Base-by-base conservation (phyloP, 139 green algal species). In the Chlamydomonas applanata region DNA sequence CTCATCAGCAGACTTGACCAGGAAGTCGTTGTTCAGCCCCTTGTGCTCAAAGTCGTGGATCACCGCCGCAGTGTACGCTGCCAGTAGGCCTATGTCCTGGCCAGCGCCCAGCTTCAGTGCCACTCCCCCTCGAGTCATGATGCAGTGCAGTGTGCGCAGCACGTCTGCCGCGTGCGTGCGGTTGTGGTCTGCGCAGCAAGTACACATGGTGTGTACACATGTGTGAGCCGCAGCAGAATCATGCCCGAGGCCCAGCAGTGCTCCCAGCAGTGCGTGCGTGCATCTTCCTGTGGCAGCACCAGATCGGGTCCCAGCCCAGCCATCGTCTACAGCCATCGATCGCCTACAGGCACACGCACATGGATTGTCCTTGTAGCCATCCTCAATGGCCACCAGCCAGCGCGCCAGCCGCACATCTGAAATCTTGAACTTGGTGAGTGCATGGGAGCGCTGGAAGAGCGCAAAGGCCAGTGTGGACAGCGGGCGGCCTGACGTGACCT, bases 21-120 rank as follows among this genome's bases (percentile, higher is more conserved):
- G 76, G 77, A 88, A 91, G 83, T 87, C 79, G 64, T 88, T 88
- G 74, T 76, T 88, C 27, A 85, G 44, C 25, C 84, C 84, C 1
- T 35, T 69, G 75, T 87, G 82, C 59, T 85, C 71, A 57, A 76
- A 78, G 61, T 85, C 82, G 61, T 87, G 82, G 22, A 83, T 32
- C 36, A 78, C 71, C 25, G 80, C 71, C 45, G 68, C 68, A 29
- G 68, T 49, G 40, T 49, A 49, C 7, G 40, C 40, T 49, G 40
- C 40, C 40, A 49, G 11, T 11, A 49, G 11, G 40, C 40, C 40
- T 7, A 49, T 49, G 40, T 49, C 40, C 40, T 49, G 36, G 13
- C 68, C 20, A 73, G 14, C 40, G 7, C 40, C 40, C 11, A 49
- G 40, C 40, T 49, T 49, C 7, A 49, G 40, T 11, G 40, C 40